Evolutionary conservation across 176 grass and related monocot species (phyloP), one percentile per base, ranked within the genome.

Genomic region (Poa annua): DNA sequence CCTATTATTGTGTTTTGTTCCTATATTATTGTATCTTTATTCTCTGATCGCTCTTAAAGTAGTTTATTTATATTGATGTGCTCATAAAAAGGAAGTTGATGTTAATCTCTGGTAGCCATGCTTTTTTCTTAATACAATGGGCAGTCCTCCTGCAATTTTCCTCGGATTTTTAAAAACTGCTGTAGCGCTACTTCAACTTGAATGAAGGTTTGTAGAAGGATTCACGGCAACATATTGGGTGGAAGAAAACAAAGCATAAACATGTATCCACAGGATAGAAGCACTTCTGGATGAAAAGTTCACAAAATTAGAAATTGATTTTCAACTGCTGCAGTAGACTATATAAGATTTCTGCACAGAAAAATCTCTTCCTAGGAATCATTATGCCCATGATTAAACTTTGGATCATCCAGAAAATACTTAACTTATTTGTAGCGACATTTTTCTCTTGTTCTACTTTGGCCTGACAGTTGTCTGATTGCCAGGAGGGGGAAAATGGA

Each of bases 401-500:
- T 66, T 62, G 14, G 8, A 34, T 59, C 57, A 16, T 79, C 55
- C 45, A 47, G 72, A 81, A 26, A 74, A 45, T 57, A 63, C 22
- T 84, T 4, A 35, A 38, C 11, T 82, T 80, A 65, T 1, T 11
- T 15, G 25, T 56, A 11, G 17, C 19, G 25, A 48, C 62, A 22
- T 36, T 26, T 52, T 11, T 2, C 4, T 26, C 45, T 52, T 78
- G 45, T 69, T 26, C 20, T 66, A 7, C 21, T 69, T 86, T 86
- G 51, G 32, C 0, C 85, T 91, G 69, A 85, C 60, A 74, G 82
- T 83, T 65, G 56, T 76, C 47, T 21, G 34, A 55, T 84, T 75
- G 13, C 76, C 81, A 99, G 93, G 78, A 88, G 93, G 16, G 96
- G 96, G 15, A 50, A 90, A 82, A 96, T 99, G 92, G 96, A 99